Evolutionary conservation across 1,284 basidiomycete genomes (phyloP).

Genomic region (Cryptococcus hybrid): DNA sequence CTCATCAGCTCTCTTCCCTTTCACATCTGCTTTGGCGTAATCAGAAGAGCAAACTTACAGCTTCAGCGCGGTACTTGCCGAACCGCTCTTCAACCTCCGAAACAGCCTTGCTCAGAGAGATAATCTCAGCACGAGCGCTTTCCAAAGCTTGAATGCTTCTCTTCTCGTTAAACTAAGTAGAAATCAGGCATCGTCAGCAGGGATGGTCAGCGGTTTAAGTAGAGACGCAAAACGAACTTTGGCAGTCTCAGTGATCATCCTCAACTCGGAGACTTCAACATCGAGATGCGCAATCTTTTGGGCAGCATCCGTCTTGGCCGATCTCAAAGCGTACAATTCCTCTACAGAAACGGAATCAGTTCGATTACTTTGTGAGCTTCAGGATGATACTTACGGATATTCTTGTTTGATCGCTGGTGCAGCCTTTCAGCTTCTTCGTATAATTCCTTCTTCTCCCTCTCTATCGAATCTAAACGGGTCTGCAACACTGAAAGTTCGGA

Average conservation of each 20-base stretch:
- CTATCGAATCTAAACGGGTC: conserved; percentile 35
- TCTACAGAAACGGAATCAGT: conserved; percentile 23
- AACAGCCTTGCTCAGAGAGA: conserved; percentile 32
- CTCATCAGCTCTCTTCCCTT: neutral
- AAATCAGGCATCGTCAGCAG: neutral
- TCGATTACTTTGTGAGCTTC: neutral
- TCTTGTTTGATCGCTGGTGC: conserved; percentile 28
- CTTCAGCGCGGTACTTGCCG: conserved; percentile 37
- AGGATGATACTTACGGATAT: conserved; percentile 26
- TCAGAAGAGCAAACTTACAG: conserved; percentile 20
- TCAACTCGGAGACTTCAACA: conserved; percentile 77
- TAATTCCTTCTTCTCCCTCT: conserved; percentile 45
- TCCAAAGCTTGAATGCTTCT: conserved; percentile 34
- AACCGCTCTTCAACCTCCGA: conserved; percentile 43
- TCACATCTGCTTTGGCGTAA: too few relatives aligned
- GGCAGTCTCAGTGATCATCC: conserved; percentile 58
- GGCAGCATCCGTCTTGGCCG: conserved; percentile 38
- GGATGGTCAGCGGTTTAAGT: neutral
- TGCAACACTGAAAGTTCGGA: conserved; percentile 38
- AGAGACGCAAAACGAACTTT: conserved; percentile 24
- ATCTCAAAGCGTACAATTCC: conserved; percentile 38
- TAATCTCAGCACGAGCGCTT: conserved; percentile 37
- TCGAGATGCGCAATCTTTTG: conserved; percentile 80
- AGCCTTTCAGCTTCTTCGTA: conserved; percentile 40
- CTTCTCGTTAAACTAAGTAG: conserved; percentile 41